Evolutionary conservation across 768 basidiomycete genomes (phyloP).

Genomic region (Suillus cothurnatus): DNA sequence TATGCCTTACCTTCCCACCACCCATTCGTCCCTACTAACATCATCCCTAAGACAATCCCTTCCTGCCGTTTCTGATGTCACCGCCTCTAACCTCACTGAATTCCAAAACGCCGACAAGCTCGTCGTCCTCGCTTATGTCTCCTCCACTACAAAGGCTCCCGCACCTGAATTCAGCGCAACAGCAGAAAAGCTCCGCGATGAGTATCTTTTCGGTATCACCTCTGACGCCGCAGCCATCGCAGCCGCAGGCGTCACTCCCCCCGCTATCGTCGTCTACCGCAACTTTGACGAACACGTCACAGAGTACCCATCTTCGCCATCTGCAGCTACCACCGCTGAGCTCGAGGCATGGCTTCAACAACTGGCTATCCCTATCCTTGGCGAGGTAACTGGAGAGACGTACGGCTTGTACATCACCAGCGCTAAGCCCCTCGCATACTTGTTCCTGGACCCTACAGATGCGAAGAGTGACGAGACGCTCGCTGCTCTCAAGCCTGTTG

Average conservation of each 20-base stretch:
- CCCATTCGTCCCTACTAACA: conserved; percentile 10
- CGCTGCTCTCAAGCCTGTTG: conserved; percentile 71
- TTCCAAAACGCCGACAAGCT: conserved; percentile 90
- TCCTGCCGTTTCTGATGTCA: conserved; percentile 88
- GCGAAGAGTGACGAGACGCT: conserved; percentile 66
- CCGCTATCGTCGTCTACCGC: conserved; percentile 91
- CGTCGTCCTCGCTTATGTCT: conserved; percentile 84
- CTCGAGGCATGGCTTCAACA: conserved; percentile 79
- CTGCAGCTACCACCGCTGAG: conserved; percentile 57
- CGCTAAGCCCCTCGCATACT: conserved; percentile 87
- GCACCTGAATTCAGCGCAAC: conserved; percentile 73
- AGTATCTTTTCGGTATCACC: conserved; percentile 88
- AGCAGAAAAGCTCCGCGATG: conserved; percentile 89
- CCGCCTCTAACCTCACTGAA: conserved; percentile 72
- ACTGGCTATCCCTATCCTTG: conserved; percentile 85
- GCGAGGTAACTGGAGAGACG: conserved; percentile 94
- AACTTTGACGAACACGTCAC: conserved; percentile 82
- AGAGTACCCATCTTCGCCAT: conserved; percentile 63
- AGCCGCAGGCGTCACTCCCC: conserved; percentile 74
- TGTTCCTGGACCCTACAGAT: conserved; percentile 85
- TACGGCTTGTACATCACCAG: conserved; percentile 83
- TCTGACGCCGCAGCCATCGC: conserved; percentile 70
- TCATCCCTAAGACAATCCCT: conserved; percentile 73
- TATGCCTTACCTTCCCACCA: conserved; percentile 37
- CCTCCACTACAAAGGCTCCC: conserved; percentile 70